These are phyloP conservation scores for Alternaria hordeiaustralica DNA, from an alignment of 2,329 filamentous ascomycete species.

Conservation along the genomic window DNA sequence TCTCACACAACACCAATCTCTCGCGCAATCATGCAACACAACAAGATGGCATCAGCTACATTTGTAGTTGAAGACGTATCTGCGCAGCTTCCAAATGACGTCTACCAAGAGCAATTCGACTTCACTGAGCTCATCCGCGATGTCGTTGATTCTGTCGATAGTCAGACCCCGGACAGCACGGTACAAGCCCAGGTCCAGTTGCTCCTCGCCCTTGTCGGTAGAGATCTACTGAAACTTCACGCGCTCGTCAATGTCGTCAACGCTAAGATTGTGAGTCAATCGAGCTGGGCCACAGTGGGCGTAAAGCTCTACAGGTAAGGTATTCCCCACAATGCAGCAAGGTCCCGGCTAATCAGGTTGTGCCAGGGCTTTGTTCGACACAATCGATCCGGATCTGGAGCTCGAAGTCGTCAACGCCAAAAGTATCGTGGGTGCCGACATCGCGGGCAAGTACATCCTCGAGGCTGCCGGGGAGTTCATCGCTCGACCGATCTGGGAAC, in stretches of 20 bases:
- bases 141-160: background rate
- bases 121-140: background rate
- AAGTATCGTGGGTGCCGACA: background rate
- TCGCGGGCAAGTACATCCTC: background rate
- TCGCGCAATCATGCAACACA: background rate
- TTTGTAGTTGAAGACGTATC: rapidly evolving
- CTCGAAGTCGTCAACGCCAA: background rate
- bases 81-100: background rate
- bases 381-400: background rate
- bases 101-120: background rate
- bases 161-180: background rate
- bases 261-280: background rate
- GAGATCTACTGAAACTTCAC: background rate
- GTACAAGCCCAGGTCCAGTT: background rate
- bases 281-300: background rate
- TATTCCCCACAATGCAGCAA: rapidly evolving
- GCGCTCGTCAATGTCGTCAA: background rate
- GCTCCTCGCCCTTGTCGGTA: background rate
- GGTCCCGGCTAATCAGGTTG: background rate
- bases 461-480: background rate
- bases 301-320: slow-evolving; percentile 1
- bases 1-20: background rate
- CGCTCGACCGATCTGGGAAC: background rate
- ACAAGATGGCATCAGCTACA: background rate
- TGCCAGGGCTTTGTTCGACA: background rate